These are phyloP conservation scores for Aspergillus sp. DNA, from an alignment of 2,329 filamentous ascomycete genomes.

Conservation along the genomic window DNA sequence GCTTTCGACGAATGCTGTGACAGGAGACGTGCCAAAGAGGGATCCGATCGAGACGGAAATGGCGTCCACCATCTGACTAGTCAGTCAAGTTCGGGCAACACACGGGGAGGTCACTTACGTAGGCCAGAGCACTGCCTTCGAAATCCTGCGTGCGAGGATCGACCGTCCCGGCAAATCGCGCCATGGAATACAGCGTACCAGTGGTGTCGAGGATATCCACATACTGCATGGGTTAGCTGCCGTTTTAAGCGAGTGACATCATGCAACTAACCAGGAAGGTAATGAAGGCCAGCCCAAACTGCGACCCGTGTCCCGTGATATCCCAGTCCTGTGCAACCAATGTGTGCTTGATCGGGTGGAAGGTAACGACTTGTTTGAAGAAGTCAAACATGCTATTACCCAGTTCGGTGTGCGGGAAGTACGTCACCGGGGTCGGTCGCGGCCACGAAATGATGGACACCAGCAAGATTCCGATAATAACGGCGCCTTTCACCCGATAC, in stretches of 20 bases:
- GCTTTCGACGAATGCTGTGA: slow-evolving; percentile 87
- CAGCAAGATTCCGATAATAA: slow-evolving; percentile 78
- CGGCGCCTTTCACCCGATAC: slow-evolving; percentile 83
- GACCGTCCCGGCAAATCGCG: slow-evolving; percentile 76
- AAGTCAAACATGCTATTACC: slow-evolving; percentile 77
- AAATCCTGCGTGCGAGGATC: slow-evolving; percentile 84
- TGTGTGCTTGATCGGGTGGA: slow-evolving; percentile 72
- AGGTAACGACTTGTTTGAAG: slow-evolving; percentile 83
- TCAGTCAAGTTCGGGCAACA: not conserved
- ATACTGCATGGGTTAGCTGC: slow-evolving; percentile 50
- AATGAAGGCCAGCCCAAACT: slow-evolving; percentile 81
- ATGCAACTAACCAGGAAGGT: slow-evolving; percentile 65
- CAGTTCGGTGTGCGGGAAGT: slow-evolving; percentile 71
- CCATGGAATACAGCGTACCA: slow-evolving; percentile 87
- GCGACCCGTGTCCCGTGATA: slow-evolving; percentile 65
- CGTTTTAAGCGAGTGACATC: not conserved
- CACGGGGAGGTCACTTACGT: slow-evolving; percentile 48
- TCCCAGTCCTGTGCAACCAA: slow-evolving; percentile 75
- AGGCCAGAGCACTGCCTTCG: slow-evolving; percentile 79
- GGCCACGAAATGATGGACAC: slow-evolving; percentile 91
- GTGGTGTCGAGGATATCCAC: slow-evolving; percentile 88
- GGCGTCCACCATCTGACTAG: slow-evolving; percentile 67
- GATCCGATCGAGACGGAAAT: slow-evolving; percentile 77
- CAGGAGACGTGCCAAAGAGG: slow-evolving; percentile 74
- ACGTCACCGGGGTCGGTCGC: slow-evolving; percentile 71